Conservation (phyloP, 2,329 filamentous ascomycete species). For the Rutstroemia sp. region DNA sequence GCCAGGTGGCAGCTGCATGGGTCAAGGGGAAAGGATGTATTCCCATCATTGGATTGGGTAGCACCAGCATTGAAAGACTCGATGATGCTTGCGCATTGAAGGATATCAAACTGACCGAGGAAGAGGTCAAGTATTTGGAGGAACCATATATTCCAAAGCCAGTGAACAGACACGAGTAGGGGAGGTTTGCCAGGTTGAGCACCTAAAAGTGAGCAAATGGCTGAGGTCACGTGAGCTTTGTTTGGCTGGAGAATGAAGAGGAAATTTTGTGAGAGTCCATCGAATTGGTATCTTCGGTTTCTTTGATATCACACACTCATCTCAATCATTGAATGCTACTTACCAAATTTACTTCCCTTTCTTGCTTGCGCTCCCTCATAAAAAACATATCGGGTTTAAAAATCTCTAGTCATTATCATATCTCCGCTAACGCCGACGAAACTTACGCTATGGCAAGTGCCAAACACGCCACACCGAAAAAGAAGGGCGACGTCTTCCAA, state of each 20-base stretch:
- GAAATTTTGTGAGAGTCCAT: no score
- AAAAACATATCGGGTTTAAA: no score
- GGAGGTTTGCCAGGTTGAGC: not conserved
- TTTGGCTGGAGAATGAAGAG: not conserved
- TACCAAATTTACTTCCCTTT: no score
- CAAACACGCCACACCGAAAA: no score
- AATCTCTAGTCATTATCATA: no score
- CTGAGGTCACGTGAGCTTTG: not conserved
- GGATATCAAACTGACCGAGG: constrained; percentile 35
- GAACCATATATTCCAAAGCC: constrained; percentile 42
- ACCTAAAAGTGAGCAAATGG: not conserved
- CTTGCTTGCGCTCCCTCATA: no score
- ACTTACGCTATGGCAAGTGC: no score
- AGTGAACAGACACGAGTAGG: constrained; percentile 21
- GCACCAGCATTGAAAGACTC: constrained; percentile 38
- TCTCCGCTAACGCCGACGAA: no score
- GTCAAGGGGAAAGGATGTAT: not conserved
- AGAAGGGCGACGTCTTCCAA: no score
- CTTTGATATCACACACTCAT: no score
- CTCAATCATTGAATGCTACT: no score
- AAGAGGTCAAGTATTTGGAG: constrained; percentile 45
- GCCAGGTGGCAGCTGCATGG: not conserved
- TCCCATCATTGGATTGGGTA: constrained; percentile 39
- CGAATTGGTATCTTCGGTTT: no score
- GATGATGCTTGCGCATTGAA: constrained; percentile 40